A percentile compares a stretch with the other conserved stretches of the same genome.
phyloP scores from a whole-genome alignment of 257 asterid species.

The Solanum pimpinellifolium region DNA sequence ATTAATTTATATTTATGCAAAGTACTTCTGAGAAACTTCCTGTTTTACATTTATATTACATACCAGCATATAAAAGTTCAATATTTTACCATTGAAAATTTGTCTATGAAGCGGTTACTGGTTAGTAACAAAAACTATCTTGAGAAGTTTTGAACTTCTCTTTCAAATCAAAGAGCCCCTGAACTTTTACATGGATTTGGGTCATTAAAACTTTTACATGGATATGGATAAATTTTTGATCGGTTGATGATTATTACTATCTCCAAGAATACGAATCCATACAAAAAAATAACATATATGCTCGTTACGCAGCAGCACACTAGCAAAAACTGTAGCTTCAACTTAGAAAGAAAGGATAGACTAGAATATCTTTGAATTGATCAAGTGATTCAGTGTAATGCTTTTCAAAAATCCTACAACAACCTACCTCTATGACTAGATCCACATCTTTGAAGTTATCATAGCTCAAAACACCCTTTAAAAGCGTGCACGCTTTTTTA shows the following conservation, averaged over 20 bases:
- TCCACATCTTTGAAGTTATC: conserved; percentile 88
- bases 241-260: not conserved
- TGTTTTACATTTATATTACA: not conserved
- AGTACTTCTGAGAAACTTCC: not conserved
- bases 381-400: not conserved
- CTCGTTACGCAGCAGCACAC: not conserved
- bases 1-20: not conserved
- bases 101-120: not conserved
- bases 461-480: conserved; percentile 74
- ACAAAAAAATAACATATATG: not conserved
- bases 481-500: conserved; percentile 54
- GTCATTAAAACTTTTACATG: not conserved
- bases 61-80: not conserved
- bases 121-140: not conserved
- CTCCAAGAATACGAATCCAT: not conserved
- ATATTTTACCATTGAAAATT: not conserved
- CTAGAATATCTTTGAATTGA: not conserved
- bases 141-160: not conserved
- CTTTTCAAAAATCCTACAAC: not conserved
- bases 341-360: not conserved
- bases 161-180: not conserved
- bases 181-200: not conserved
- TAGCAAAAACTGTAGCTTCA: not conserved
- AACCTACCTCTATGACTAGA: conserved; percentile 92
- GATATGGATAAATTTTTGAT: not conserved